Conservation (phyloP, 257 asterid species). For the Ophiorrhiza pumila region DNA sequence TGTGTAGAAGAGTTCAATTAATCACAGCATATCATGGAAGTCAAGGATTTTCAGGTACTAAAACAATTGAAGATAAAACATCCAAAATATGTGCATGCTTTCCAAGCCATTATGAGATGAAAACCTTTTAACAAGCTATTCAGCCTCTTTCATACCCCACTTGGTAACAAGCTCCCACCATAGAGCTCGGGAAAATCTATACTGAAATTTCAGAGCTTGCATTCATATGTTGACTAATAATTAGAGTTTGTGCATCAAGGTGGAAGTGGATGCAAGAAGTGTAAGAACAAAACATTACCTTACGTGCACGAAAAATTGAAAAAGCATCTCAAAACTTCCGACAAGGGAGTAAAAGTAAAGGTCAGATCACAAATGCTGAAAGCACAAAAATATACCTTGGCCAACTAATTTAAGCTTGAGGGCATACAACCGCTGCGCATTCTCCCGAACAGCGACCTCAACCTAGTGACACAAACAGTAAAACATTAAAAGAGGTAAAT, state of each 20-base stretch:
- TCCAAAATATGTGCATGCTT: background rate
- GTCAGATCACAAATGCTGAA: background rate
- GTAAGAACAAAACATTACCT: background rate
- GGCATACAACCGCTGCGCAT: constrained; percentile 80
- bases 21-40: background rate
- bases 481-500: background rate
- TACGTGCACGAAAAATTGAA: background rate
- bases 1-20: background rate
- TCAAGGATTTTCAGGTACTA: background rate
- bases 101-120: background rate
- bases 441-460: constrained; percentile 92
- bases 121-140: background rate
- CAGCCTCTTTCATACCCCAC: background rate
- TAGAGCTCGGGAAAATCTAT: background rate
- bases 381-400: constrained; percentile 48
- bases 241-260: background rate
- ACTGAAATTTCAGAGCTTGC: background rate
- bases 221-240: background rate
- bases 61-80: background rate
- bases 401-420: constrained; percentile 61
- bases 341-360: background rate
- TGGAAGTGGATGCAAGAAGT: background rate
- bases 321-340: background rate
- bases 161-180: background rate
- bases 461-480: constrained; percentile 47